Evolutionary conservation across 371 early-diverging fungal genomes (phyloP).

Genomic region (Coelomomyces lativittatus): DNA sequence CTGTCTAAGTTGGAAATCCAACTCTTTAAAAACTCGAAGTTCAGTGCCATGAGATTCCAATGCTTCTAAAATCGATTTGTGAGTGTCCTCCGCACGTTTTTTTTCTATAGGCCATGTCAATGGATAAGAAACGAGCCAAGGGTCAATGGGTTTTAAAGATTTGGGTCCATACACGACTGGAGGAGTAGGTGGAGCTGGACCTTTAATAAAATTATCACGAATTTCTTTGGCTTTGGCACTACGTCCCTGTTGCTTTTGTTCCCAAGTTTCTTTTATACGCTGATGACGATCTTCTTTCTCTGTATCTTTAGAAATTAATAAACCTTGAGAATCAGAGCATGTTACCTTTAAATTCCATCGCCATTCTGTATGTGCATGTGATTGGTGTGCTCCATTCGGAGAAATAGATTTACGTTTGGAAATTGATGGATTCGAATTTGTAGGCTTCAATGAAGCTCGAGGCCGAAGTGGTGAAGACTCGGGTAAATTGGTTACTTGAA

Average conservation of each 20-base stretch:
- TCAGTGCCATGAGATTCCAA: slow-evolving; percentile 12
- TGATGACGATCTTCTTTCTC: slow-evolving; percentile 29
- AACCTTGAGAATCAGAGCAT: slow-evolving; percentile 10
- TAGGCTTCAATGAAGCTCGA: slow-evolving; percentile 3
- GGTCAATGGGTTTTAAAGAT: neutral
- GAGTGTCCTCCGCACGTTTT: neutral
- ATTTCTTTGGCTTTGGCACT: slow-evolving; percentile 16
- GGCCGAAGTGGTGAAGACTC: slow-evolving; percentile 4
- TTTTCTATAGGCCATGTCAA: neutral
- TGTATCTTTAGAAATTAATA: slow-evolving; percentile 18
- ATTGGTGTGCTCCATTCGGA: neutral
- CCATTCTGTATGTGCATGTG: slow-evolving; percentile 2
- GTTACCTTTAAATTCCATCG: slow-evolving; percentile 19
- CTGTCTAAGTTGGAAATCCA: slow-evolving; percentile 11
- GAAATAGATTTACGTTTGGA: neutral
- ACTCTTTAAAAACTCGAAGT: slow-evolving; percentile 6
- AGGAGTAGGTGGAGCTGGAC: neutral
- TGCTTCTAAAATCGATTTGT: neutral
- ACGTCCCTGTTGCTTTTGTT: slow-evolving; percentile 17
- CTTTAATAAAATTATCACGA: slow-evolving; percentile 7
- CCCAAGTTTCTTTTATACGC: slow-evolving; percentile 30
- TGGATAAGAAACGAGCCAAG: neutral
- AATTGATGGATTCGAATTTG: neutral
- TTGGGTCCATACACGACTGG: neutral
- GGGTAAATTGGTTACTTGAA: neutral